phyloP scores from a whole-genome alignment of 306 rosid genomes.

The Astragalus membranaceus region DNA sequence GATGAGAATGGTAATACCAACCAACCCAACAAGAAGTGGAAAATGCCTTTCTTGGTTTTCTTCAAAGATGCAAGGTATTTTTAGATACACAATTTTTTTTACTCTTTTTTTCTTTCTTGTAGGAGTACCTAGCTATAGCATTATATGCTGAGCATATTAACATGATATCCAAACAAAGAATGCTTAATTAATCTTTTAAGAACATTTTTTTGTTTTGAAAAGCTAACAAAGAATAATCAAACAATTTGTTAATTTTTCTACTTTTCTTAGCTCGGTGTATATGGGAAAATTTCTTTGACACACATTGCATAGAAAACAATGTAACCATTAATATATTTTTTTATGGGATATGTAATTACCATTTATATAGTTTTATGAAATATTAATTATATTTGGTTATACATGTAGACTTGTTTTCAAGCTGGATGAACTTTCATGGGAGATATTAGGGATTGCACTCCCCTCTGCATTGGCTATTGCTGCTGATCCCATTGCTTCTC shows the following conservation, averaged over 20 bases:
- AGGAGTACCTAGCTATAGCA: too few species aligned
- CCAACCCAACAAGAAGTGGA: slow-evolving; percentile 32
- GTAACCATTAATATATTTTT: not conserved
- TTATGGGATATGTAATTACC: too few species aligned
- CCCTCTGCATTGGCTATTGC: slow-evolving; percentile 91
- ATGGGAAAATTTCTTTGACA: not conserved
- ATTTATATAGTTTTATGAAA: not conserved
- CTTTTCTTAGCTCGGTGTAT: not conserved
- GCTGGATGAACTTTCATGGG: slow-evolving; percentile 57
- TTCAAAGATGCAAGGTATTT: slow-evolving; percentile 25
- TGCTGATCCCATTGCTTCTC: slow-evolving; percentile 96
- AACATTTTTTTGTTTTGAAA: too few species aligned
- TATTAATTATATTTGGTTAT: not conserved
- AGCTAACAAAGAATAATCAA: too few species aligned
- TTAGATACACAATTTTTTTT: not conserved
- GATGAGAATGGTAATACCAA: slow-evolving; percentile 22
- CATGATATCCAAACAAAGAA: too few species aligned
- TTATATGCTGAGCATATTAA: too few species aligned
- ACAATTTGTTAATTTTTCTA: too few species aligned
- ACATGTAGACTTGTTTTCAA: slow-evolving; percentile 57
- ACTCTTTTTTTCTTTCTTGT: not conserved
- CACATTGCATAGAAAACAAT: not conserved
- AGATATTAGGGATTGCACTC: slow-evolving; percentile 69
- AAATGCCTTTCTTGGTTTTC: slow-evolving; percentile 61
- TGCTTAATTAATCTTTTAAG: too few species aligned